These are phyloP conservation scores for Euphorbia tirucalli DNA, from an alignment of 345 rosid species.

Conservation along the genomic window DNA sequence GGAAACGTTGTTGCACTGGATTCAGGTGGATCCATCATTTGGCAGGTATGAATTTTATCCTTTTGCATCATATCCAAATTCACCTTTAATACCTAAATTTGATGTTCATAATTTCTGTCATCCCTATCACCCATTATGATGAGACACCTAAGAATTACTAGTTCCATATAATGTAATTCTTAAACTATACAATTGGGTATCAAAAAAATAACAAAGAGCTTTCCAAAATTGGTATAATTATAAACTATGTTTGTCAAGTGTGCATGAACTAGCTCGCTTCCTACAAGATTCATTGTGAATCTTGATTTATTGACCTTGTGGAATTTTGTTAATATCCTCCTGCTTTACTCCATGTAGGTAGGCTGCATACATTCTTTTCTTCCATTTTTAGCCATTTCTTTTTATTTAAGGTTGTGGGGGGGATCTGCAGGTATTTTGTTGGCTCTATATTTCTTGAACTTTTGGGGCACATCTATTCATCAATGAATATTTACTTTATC, in stretches of 20 bases:
- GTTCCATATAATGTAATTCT: neutral
- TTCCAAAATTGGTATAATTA: neutral
- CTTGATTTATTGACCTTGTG: neutral
- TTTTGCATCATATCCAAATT: conserved; percentile 1
- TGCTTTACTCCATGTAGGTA: neutral
- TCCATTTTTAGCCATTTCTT: neutral
- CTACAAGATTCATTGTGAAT: neutral
- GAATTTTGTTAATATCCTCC: neutral
- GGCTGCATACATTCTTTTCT: neutral
- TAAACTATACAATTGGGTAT: neutral
- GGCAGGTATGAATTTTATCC: conserved; percentile 60
- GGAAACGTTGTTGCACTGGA: conserved; percentile 62
- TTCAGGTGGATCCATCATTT: conserved; percentile 55
- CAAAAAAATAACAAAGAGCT: neutral
- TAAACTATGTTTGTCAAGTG: neutral
- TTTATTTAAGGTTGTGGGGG: neutral
- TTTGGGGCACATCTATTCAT: neutral
- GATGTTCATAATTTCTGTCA: neutral
- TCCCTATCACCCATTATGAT: neutral
- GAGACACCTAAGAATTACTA: neutral
- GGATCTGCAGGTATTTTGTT: neutral
- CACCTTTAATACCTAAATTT: neutral
- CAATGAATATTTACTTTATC: neutral
- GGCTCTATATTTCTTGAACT: neutral
- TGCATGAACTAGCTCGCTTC: neutral